Conservation (phyloP, 768 basidiomycete genomes). For the Termitomyces bulborhizus region DNA sequence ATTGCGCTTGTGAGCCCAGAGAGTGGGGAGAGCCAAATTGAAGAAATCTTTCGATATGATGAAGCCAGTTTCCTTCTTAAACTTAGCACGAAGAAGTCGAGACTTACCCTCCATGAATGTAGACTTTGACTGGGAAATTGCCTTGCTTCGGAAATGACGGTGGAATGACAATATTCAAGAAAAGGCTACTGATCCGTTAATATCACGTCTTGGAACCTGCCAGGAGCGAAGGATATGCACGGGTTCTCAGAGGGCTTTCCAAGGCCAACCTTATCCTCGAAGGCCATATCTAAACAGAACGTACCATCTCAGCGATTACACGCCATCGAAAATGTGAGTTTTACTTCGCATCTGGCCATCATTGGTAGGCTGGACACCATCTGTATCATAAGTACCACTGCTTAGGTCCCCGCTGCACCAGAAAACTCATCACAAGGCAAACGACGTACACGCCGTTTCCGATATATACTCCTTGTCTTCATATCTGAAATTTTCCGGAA, state of each 20-base stretch:
- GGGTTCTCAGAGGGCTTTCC: conserved; percentile 69
- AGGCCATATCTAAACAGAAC: conserved; percentile 31
- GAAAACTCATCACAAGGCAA: neutral
- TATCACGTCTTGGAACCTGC: neutral
- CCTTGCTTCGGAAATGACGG: conserved; percentile 39
- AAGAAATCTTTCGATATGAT: conserved; percentile 44
- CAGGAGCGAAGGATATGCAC: conserved; percentile 25
- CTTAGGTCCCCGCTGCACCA: neutral
- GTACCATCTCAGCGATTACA: neutral
- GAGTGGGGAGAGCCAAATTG: conserved; percentile 75
- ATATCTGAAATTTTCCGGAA: conserved; percentile 52
- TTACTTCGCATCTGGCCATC: conserved; percentile 58
- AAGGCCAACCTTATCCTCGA: conserved; percentile 56
- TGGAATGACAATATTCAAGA: conserved; percentile 60
- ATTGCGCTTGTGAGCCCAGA: conserved; percentile 57
- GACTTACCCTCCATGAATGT: conserved; percentile 70
- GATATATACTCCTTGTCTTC: conserved; percentile 52
- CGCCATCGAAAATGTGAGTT: neutral
- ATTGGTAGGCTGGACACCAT: conserved; percentile 55
- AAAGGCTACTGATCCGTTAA: conserved; percentile 34
- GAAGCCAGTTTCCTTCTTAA: neutral
- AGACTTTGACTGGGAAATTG: conserved; percentile 61
- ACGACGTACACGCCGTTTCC: conserved; percentile 43
- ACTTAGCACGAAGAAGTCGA: neutral
- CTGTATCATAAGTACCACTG: conserved; percentile 22